Conservation (phyloP, 768 basidiomycete species). For the Lactarius tabidus region DNA sequence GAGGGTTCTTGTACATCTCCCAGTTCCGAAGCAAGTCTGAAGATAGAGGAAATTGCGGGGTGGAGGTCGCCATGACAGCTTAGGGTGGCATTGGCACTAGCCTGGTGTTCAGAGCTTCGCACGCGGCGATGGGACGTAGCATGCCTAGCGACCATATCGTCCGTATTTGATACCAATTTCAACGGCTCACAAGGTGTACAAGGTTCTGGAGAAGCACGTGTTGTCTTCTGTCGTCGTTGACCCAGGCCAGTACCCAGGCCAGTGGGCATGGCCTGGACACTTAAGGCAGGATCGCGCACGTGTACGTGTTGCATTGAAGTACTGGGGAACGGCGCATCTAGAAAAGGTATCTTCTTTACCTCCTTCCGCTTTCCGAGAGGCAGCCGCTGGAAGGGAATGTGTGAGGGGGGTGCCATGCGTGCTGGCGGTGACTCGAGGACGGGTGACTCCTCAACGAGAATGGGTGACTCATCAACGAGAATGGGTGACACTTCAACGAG, state of each 20-base stretch:
- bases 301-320: slow-evolving; percentile 22
- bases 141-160: not conserved
- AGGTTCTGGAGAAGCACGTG: not conserved
- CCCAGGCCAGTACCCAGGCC: not conserved
- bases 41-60: slow-evolving; percentile 16
- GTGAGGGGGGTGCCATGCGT: not conserved
- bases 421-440: slow-evolving; percentile 5
- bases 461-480: slow-evolving; percentile 18
- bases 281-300: slow-evolving; percentile 13
- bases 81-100: slow-evolving; percentile 2
- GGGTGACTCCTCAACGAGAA: slow-evolving; percentile 20
- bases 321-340: slow-evolving; percentile 15
- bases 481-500: slow-evolving; percentile 20
- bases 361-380: not conserved
- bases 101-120: slow-evolving; percentile 1
- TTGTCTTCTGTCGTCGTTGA: slow-evolving; percentile 8
- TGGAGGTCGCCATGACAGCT: slow-evolving; percentile 10
- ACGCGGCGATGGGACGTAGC: not conserved
- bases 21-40: slow-evolving; percentile 12
- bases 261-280: slow-evolving; percentile 1
- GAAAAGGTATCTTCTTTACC: not conserved
- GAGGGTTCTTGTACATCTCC: slow-evolving; percentile 21
- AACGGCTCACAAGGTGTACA: not conserved
- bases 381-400: not conserved
- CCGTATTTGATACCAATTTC: not conserved